These are phyloP conservation scores for Rickenella mellea DNA, from an alignment of 768 basidiomycete species.

Conservation along the genomic window DNA sequence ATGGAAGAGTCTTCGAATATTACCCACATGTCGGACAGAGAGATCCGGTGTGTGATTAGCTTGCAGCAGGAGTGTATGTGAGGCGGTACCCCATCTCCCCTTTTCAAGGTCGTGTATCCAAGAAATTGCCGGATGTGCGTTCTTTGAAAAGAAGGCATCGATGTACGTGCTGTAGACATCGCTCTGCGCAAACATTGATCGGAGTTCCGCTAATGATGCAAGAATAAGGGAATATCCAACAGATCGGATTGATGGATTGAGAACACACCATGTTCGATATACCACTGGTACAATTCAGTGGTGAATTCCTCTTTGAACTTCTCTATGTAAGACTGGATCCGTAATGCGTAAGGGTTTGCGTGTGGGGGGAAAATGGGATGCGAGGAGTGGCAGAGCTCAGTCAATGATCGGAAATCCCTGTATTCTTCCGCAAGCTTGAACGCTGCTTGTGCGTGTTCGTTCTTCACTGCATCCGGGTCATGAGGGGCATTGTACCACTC, in stretches of 20 bases:
- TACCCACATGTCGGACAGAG: slow-evolving; percentile 66
- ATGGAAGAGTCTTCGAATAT: neutral
- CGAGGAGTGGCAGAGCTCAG: slow-evolving; percentile 68
- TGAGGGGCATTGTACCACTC: neutral
- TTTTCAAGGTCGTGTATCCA: slow-evolving; percentile 87
- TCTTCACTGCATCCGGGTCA: slow-evolving; percentile 37
- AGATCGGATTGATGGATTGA: neutral
- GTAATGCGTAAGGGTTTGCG: slow-evolving; percentile 49
- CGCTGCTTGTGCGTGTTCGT: slow-evolving; percentile 58
- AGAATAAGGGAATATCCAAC: neutral
- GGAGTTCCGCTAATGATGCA: slow-evolving; percentile 52
- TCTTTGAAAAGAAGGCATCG: slow-evolving; percentile 60
- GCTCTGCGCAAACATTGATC: slow-evolving; percentile 74
- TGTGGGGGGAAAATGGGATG: slow-evolving; percentile 49
- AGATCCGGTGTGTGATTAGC: slow-evolving; percentile 48
- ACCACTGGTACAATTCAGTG: slow-evolving; percentile 86
- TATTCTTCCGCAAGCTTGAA: slow-evolving; percentile 82
- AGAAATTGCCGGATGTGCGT: slow-evolving; percentile 51
- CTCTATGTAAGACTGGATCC: slow-evolving; percentile 66
- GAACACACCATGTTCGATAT: slow-evolving; percentile 73
- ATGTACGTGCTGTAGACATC: slow-evolving; percentile 51
- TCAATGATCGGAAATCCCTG: slow-evolving; percentile 78
- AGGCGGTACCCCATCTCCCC: slow-evolving; percentile 54
- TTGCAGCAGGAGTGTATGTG: slow-evolving; percentile 53
- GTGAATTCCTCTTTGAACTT: slow-evolving; percentile 79